Conservation (phyloP, 768 basidiomycete genomes). For the Fibroporia radiculosa region DNA sequence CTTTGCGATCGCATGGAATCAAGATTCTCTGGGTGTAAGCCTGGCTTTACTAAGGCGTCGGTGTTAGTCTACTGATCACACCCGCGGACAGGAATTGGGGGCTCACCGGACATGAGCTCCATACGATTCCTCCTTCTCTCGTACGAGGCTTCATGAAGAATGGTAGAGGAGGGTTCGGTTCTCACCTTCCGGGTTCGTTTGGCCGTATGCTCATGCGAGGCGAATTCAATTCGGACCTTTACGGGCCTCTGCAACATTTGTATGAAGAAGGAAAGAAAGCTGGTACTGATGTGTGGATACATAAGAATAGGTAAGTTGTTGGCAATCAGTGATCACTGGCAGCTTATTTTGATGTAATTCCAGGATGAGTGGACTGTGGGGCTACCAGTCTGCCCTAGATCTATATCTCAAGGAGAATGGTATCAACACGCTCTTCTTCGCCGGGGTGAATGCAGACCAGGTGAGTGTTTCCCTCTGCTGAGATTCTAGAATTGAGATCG, state of each 20-base stretch:
- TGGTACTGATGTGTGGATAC: constrained; percentile 65
- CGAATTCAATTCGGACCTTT: constrained; percentile 49
- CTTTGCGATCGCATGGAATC: constrained; percentile 39
- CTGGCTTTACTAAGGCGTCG: too few species aligned
- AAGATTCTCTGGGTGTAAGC: constrained; percentile 60
- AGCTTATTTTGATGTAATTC: not conserved
- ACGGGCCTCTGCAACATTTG: constrained; percentile 52
- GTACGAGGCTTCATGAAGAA: constrained; percentile 46
- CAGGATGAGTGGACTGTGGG: constrained; percentile 64
- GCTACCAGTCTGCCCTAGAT: constrained; percentile 53
- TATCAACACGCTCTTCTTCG: constrained; percentile 52
- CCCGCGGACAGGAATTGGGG: constrained; percentile 54
- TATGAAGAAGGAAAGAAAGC: constrained; percentile 42
- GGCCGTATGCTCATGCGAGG: constrained; percentile 54
- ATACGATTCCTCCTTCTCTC: constrained; percentile 53
- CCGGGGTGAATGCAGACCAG: constrained; percentile 64
- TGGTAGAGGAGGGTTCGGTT: constrained; percentile 43
- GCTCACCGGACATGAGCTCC: constrained; percentile 54
- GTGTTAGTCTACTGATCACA: too few species aligned
- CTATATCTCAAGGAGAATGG: constrained; percentile 57
- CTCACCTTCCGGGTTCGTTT: constrained; percentile 43
- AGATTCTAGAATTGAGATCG: too few species aligned
- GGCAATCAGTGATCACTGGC: not conserved
- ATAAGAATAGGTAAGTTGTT: constrained; percentile 50
- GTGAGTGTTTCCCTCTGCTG: constrained; percentile 22